A percentile compares a stretch with the other conserved stretches of the same genome.
Evolutionary conservation across 2,329 filamentous ascomycete genomes (phyloP).

Genomic region (Fusarium sterilihyphosum): DNA sequence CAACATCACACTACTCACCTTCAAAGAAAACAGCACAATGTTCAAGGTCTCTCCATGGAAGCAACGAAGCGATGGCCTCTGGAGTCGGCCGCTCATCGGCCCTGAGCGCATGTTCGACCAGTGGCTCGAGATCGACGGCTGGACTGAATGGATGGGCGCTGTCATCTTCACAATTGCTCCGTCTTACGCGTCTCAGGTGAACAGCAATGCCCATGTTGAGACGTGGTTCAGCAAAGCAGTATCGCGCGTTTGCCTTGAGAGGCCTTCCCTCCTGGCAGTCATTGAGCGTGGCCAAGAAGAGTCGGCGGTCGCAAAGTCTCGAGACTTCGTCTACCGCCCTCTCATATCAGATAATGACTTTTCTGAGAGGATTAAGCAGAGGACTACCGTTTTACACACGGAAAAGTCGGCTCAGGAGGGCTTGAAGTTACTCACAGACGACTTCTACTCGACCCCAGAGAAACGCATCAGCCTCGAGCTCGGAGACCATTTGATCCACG

Average conservation of each 20-base stretch:
- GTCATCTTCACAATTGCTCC: background rate
- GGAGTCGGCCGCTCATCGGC: background rate
- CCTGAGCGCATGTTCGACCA: slow-evolving; percentile 7
- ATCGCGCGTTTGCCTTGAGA: background rate
- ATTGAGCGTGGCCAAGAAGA: background rate
- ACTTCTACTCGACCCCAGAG: background rate
- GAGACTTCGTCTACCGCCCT: slow-evolving; percentile 1
- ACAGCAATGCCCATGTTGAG: background rate
- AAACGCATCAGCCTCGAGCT: slow-evolving; percentile 1
- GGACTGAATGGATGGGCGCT: background rate
- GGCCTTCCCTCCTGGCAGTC: background rate
- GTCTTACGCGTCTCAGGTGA: background rate
- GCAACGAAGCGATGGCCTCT: background rate
- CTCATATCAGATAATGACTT: background rate
- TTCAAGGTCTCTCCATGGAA: background rate
- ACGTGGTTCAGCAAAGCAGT: background rate
- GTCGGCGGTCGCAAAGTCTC: background rate
- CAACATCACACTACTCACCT: background rate
- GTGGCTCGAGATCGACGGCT: slow-evolving; percentile 1
- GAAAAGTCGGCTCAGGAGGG: background rate
- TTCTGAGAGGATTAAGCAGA: background rate
- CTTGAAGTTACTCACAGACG: background rate
- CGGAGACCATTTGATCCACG: background rate
- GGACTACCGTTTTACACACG: background rate
- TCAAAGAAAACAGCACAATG: background rate